Conservation (phyloP, 177 flowering plant species). For the Vitis hybrid region DNA sequence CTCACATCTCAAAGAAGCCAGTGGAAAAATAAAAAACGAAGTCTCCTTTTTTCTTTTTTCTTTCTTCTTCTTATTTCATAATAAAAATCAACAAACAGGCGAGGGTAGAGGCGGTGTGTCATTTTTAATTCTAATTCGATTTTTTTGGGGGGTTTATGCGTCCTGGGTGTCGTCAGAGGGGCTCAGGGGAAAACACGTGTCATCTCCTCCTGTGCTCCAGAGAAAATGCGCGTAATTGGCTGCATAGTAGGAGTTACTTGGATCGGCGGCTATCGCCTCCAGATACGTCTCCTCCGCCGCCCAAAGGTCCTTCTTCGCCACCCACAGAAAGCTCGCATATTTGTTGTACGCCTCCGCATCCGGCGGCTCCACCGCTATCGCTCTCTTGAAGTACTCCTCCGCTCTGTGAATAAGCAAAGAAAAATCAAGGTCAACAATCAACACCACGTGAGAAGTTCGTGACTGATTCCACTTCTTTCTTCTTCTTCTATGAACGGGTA, state of each 20-base stretch:
- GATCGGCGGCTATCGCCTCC: conserved; percentile 81
- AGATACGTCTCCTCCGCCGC: conserved; percentile 84
- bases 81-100: background rate
- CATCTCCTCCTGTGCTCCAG: conserved; percentile 89
- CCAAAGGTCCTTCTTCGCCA: conserved; percentile 57
- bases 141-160: background rate
- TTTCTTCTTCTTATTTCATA: background rate
- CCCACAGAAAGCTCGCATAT: conserved; percentile 85
- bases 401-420: conserved; percentile 53
- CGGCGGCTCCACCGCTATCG: conserved; percentile 47
- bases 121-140: background rate
- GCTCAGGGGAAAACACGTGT: conserved; percentile 75
- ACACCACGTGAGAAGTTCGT: no score
- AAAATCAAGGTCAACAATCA: background rate
- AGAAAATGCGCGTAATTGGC: conserved; percentile 84
- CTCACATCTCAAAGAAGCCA: background rate
- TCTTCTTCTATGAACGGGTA: background rate
- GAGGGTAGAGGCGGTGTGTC: background rate
- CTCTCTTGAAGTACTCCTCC: conserved; percentile 83
- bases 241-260: conserved; percentile 58
- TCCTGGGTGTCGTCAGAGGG: conserved; percentile 19
- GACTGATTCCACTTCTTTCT: background rate
- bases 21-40: background rate
- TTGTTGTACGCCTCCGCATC: conserved; percentile 76
- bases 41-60: background rate